These are phyloP conservation scores for Rubus parviflorus DNA, from an alignment of 306 rosid genomes.

Conservation along the genomic window DNA sequence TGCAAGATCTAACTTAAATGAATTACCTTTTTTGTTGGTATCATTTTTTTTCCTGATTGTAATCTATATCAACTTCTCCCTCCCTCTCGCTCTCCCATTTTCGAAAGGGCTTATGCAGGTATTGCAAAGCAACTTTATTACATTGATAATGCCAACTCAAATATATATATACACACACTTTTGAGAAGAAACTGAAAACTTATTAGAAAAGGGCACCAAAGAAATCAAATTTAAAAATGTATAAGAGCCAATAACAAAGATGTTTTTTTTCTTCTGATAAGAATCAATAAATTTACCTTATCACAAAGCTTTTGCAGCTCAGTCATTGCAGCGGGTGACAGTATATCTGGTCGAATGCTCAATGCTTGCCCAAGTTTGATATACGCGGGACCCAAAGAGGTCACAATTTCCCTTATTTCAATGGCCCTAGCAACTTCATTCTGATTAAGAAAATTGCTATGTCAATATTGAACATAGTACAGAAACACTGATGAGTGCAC, in stretches of 20 bases:
- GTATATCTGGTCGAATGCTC: conserved; percentile 95
- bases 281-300: conserved; percentile 52
- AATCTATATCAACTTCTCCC: not conserved
- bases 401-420: conserved; percentile 90
- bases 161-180: not conserved
- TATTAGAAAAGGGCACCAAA: not conserved
- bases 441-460: conserved; percentile 46
- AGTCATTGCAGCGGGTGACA: conserved; percentile 91
- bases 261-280: not conserved
- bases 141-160: not conserved
- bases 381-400: conserved; percentile 99
- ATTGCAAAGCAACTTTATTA: conserved; percentile 8
- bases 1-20: not conserved
- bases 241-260: not conserved
- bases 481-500: conserved; percentile 3
- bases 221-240: not conserved
- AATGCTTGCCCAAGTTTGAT: conserved; percentile 98
- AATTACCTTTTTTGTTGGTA: not conserved
- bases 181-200: not conserved
- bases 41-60: no score
- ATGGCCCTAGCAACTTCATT: conserved; percentile 97
- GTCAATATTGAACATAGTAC: not conserved
- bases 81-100: not conserved
- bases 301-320: conserved; percentile 98
- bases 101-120: not conserved